These are phyloP conservation scores for Phytophthora melonis DNA, from an alignment of 352 stramenopile species.

Conservation along the genomic window DNA sequence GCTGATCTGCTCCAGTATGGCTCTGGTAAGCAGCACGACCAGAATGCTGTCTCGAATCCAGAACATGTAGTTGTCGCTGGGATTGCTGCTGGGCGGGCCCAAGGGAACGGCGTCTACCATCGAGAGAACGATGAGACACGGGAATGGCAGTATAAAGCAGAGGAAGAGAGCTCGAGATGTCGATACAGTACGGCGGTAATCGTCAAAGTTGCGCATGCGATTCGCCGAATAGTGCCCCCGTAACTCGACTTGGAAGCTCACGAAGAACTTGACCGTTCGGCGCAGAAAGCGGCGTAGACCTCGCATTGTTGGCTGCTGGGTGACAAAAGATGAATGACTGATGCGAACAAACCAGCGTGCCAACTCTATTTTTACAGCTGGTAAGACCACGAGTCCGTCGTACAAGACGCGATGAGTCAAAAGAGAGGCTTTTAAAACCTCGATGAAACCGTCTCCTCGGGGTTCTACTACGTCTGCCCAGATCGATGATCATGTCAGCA, in stretches of 20 bases:
- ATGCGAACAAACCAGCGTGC: too few relatives aligned
- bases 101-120: not conserved
- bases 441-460: too few relatives aligned
- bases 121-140: not conserved
- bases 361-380: too few relatives aligned
- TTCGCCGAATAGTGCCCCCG: not conserved
- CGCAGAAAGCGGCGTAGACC: not conserved
- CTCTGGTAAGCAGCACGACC: not conserved
- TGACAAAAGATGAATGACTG: too few relatives aligned
- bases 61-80: conserved; percentile 1
- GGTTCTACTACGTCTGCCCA: too few relatives aligned
- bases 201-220: not conserved
- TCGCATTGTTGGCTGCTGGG: not conserved
- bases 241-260: not conserved
- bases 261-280: not conserved
- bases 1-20: not conserved
- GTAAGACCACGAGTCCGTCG: too few relatives aligned
- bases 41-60: conserved; percentile 2
- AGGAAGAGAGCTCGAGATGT: too few relatives aligned
- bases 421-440: too few relatives aligned
- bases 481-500: too few relatives aligned
- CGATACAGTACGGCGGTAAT: not conserved
- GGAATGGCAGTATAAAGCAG: not conserved
- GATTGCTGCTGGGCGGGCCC: not conserved
- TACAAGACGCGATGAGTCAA: too few relatives aligned